Evolutionary conservation across 2,329 filamentous ascomycete species (phyloP).

Genomic region (Emydomyces testavorans): DNA sequence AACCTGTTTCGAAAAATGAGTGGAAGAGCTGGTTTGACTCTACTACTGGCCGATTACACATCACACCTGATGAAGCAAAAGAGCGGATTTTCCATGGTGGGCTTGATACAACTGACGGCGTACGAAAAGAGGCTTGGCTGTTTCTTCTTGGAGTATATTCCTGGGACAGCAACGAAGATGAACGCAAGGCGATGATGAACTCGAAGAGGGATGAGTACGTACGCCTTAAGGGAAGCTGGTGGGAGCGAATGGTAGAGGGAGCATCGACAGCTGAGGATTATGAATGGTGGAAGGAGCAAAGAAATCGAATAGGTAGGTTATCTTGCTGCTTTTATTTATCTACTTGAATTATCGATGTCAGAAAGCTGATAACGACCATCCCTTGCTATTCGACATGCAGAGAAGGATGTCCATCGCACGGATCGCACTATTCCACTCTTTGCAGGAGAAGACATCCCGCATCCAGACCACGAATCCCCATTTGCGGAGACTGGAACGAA

Average conservation of each 20-base stretch:
- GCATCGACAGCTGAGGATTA: slow-evolving; percentile 67
- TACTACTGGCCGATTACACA: slow-evolving; percentile 57
- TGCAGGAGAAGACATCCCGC: slow-evolving; percentile 87
- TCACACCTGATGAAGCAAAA: slow-evolving; percentile 87
- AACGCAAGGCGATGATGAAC: slow-evolving; percentile 70
- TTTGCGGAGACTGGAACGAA: slow-evolving; percentile 91
- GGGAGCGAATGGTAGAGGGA: slow-evolving; percentile 81
- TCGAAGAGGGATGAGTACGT: slow-evolving; percentile 88
- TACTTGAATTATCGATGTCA: background rate
- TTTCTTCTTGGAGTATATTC: slow-evolving; percentile 85
- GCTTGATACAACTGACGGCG: slow-evolving; percentile 74
- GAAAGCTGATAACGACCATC: slow-evolving; percentile 37
- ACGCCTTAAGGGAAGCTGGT: slow-evolving; percentile 87
- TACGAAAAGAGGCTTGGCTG: slow-evolving; percentile 92
- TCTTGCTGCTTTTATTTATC: background rate
- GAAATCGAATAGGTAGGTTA: slow-evolving; percentile 69
- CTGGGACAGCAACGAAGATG: slow-evolving; percentile 81
- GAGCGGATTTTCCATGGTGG: slow-evolving; percentile 96
- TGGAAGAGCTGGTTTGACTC: slow-evolving; percentile 86
- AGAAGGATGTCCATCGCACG: slow-evolving; percentile 96
- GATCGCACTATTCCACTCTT: slow-evolving; percentile 94
- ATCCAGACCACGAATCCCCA: slow-evolving; percentile 89
- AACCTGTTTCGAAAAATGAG: slow-evolving; percentile 66
- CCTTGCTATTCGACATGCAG: slow-evolving; percentile 50
- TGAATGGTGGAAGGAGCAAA: slow-evolving; percentile 96